phyloP scores from a whole-genome alignment of 2,329 filamentous ascomycete species.

The Fusarium staphyleae region DNA sequence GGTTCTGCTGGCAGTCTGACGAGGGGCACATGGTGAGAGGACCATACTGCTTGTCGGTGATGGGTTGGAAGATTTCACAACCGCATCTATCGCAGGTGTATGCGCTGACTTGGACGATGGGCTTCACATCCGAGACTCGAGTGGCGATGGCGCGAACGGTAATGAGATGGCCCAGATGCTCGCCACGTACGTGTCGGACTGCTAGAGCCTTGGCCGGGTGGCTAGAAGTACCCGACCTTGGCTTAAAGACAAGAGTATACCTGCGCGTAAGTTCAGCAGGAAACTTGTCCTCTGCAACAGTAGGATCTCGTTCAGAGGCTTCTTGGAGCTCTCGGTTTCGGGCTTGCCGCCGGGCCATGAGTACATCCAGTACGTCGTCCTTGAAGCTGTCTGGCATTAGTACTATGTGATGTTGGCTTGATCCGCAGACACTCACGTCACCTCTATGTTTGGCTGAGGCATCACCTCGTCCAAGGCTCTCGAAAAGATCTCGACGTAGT shows the following conservation, averaged over 20 bases:
- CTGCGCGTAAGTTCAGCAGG: conserved; percentile 90
- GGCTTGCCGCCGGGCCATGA: conserved; percentile 89
- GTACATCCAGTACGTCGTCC: conserved; percentile 94
- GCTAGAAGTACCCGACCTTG: conserved; percentile 75
- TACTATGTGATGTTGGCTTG: neutral
- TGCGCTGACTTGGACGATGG: conserved; percentile 94
- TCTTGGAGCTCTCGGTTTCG: conserved; percentile 80
- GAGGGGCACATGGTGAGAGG: conserved; percentile 89
- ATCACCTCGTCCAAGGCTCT: conserved; percentile 87
- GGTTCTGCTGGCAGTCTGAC: conserved; percentile 86
- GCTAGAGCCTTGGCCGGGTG: conserved; percentile 72
- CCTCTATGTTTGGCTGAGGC: conserved; percentile 77
- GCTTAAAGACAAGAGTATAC: conserved; percentile 97
- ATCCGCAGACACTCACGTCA: conserved; percentile 64
- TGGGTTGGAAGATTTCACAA: conserved; percentile 95
- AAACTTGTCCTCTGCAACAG: conserved; percentile 77
- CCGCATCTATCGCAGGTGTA: conserved; percentile 98
- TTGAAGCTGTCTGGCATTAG: conserved; percentile 72
- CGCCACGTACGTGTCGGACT: conserved; percentile 91
- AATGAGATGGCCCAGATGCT: conserved; percentile 91
- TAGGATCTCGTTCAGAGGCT: conserved; percentile 71
- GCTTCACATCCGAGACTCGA: conserved; percentile 96
- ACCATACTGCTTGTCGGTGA: conserved; percentile 88
- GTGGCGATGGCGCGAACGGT: conserved; percentile 94
- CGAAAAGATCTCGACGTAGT: conserved; percentile 92